Base-by-base conservation (phyloP, 805 yeast species). In the Zygosaccharomyces lentus region DNA sequence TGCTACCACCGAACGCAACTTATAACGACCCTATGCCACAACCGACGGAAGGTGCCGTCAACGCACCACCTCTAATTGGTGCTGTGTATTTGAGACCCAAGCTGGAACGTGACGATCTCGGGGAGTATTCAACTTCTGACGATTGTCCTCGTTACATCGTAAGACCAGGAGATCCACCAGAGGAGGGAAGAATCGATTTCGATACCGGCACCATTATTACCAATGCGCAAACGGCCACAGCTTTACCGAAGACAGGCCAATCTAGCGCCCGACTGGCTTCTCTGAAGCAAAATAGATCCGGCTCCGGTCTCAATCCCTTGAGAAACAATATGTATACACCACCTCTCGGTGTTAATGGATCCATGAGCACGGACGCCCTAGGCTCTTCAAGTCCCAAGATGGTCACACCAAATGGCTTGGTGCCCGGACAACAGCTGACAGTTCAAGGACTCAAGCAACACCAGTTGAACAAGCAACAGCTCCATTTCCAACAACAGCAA, bases 41-140 rank as follows among this genome's bases (percentile, higher is more conserved):
- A 45, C 93, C 97, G 2, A 76, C 81, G 2, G 81, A 81, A 57
- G 91, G 93, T 8, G 85, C 83, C 17, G 76, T 84, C 52, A 82
- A 87, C 55, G 95, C 96, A 0, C 98, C 98, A 10, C 98, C 99
- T n/a, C 65, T 89, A 25, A 80, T 86, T 29, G 99, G 99, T 24
- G 93, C 87, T 25, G 96, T 93, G 7, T 91, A 87, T 65, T 67
- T 82, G 50, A 78, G 91, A 50, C 85, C 87, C 1, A 78, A 82
- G 30, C 80, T 81, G 53, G 80, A 81, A 35, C 81, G 82, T 46
- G 96, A 89, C 61, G 96, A 91, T 59, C 75, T 85, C 46, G 95
- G 89, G 47, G 88, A 84, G 65, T 81, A 81, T 56, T 70, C 80
- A 1, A 67, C 78, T n/a, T 72, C 78, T 17, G 68, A 66, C 30